Evolutionary conservation across 371 early-diverging fungal genomes (phyloP).

Genomic region (Mortierella sp.): DNA sequence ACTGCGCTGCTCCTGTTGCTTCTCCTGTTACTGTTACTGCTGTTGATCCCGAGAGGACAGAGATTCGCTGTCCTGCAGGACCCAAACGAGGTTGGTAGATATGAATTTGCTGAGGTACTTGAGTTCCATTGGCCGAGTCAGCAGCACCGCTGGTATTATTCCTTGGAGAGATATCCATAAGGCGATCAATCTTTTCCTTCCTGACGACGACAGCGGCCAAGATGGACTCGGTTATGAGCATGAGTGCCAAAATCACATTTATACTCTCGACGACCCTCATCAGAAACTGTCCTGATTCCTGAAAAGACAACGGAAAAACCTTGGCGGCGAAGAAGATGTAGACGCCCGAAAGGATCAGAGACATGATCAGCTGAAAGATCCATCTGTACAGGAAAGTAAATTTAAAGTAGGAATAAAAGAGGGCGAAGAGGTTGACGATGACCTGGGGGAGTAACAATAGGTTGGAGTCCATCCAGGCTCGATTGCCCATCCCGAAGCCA

Average conservation of each 20-base stretch:
- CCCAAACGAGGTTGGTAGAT: conserved; percentile 25
- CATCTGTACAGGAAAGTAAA: neutral
- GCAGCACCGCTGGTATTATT: neutral
- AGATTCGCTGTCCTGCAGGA: neutral
- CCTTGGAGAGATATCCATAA: neutral
- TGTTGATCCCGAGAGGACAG: conserved; percentile 11
- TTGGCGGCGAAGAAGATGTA: conserved; percentile 17
- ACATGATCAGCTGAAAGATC: conserved; percentile 5
- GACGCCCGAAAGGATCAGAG: conserved; percentile 4
- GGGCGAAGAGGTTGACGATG: conserved; percentile 13
- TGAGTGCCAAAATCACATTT: conserved; percentile 2
- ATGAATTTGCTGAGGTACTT: conserved; percentile 18
- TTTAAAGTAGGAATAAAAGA: conserved; percentile 25
- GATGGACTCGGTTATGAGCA: conserved; percentile 3
- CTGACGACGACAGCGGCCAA: neutral
- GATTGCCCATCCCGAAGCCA: neutral
- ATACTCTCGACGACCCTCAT: conserved; percentile 7
- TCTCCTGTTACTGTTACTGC: neutral
- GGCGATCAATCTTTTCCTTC: neutral
- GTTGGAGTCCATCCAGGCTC: neutral
- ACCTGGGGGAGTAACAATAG: conserved; percentile 24
- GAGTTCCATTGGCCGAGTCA: neutral
- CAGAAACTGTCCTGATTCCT: neutral
- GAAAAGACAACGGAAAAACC: neutral
- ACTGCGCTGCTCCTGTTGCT: neutral